Evolutionary conservation across 768 basidiomycete genomes (phyloP), one percentile per base, ranked within the genome.

Genomic region (Suillus brevipes): DNA sequence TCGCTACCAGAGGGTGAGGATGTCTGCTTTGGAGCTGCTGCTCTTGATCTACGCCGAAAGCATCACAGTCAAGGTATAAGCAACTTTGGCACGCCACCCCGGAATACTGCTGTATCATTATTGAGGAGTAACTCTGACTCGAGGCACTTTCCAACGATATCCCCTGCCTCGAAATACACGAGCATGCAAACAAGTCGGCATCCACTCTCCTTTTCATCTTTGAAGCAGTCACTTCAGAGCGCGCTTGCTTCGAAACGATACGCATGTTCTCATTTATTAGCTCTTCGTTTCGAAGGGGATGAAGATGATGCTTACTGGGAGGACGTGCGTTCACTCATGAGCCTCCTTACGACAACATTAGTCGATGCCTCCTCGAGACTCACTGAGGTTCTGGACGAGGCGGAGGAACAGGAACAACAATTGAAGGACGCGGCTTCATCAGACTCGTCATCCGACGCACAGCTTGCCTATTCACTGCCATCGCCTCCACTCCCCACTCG

Each of bases 281-380:
- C 92, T 5, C 74, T 95, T 58, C 83, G 93, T 2, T 95, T 95
- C 72, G 81, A 78, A 76, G 88, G 89, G 55, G 86, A 85, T 57
- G 90, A 88, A 40, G 90, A 91, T 67, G 88, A 89, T 60, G 80
- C 82, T 6, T 95, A 95, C 69, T 95, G 92, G 92, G 92, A 94
- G 69, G 89, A 94, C 69, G 91, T 91, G 36, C 83, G 89, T 16
- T 86, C 88, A 34, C 86, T 95, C 58, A 88, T 93, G 82, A 81
- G 80, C 14, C 73, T 94, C 14, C 75, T 94, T 65, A 89, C 88
- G 9, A 87, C 82, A 47, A 83, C 90, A 10, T 80, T 94, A 40
- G 80, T 81, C 3, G 91, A 93, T 67, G 84, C 89, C 2, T 82
- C 88, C 2, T 78, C 86, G 9, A 78, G 88, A 34, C 80, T 95